These are phyloP conservation scores for Arthroderma sp. DNA, from an alignment of 2,329 filamentous ascomycete species.

Conservation along the genomic window DNA sequence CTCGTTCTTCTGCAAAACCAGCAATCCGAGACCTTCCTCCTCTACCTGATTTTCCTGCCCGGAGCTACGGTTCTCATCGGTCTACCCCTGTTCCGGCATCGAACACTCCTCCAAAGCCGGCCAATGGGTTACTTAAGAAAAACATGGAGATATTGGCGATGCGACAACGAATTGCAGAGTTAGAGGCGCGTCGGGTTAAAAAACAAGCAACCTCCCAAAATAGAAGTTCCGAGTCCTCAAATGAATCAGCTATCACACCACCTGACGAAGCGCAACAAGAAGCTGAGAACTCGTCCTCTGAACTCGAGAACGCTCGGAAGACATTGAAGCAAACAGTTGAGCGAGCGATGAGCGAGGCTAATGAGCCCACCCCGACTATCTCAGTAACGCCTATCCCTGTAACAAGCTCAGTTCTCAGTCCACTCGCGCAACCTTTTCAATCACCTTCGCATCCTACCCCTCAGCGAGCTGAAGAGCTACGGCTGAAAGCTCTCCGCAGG, in stretches of 20 bases:
- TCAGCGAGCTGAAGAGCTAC: constrained; percentile 22
- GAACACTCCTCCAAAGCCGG: constrained; percentile 29
- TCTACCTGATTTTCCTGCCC: constrained; percentile 35
- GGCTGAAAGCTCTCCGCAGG: constrained; percentile 32
- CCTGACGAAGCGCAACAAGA: not conserved
- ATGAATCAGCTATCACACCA: constrained; percentile 8
- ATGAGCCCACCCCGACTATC: not conserved
- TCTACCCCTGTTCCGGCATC: constrained; percentile 25
- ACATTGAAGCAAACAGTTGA: not conserved
- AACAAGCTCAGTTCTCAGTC: not conserved
- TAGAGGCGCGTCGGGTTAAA: constrained; percentile 35
- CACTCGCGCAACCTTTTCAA: constrained; percentile 8
- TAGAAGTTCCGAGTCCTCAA: constrained; percentile 25
- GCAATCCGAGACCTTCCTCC: constrained; percentile 22
- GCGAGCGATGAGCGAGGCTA: not conserved
- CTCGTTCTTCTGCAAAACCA: constrained; percentile 7
- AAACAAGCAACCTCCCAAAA: constrained; percentile 28
- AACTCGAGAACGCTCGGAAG: not conserved
- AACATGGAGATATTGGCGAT: constrained; percentile 39
- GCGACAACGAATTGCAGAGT: constrained; percentile 40
- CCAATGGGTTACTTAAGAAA: constrained; percentile 37
- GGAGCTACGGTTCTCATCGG: constrained; percentile 34
- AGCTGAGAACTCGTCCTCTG: constrained; percentile 1
- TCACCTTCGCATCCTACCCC: constrained; percentile 17
- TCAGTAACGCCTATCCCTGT: not conserved